Percentiles rank a stretch among this genome's conserved stretches.
Conservation (phyloP, 352 stramenopile genomes). For the Vaucheria bursata region DNA sequence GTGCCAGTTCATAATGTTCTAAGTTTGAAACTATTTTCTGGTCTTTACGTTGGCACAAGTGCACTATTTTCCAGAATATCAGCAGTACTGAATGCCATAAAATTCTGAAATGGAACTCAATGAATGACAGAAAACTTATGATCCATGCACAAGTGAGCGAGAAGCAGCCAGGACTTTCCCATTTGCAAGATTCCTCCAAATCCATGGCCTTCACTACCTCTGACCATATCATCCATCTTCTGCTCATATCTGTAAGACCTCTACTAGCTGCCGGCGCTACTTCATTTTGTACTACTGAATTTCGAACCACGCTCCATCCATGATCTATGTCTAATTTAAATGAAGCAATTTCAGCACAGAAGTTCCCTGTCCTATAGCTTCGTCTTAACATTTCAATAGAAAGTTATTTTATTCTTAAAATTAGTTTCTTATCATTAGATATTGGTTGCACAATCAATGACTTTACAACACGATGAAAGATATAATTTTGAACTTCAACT, state of each 20-base stretch:
- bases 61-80: neutral
- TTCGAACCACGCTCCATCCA: too few relatives aligned
- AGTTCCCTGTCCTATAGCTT: too few relatives aligned
- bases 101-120: neutral
- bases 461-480: too few relatives aligned
- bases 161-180: neutral
- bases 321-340: too few relatives aligned
- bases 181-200: neutral
- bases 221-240: conserved; percentile 1
- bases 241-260: neutral
- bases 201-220: conserved; percentile 10
- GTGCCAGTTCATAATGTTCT: neutral
- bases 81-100: neutral
- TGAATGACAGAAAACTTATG: neutral
- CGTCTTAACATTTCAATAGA: too few relatives aligned
- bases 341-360: too few relatives aligned
- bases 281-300: too few relatives aligned
- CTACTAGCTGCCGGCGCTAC: neutral
- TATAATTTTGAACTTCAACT: too few relatives aligned
- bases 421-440: too few relatives aligned
- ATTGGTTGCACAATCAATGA: too few relatives aligned
- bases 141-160: neutral
- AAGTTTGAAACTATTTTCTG: neutral
- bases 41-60: too few relatives aligned
- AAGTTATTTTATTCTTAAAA: too few relatives aligned